phyloP scores from a whole-genome alignment of 2,329 filamentous ascomycete genomes.

The Lasiodiplodia sp. region DNA sequence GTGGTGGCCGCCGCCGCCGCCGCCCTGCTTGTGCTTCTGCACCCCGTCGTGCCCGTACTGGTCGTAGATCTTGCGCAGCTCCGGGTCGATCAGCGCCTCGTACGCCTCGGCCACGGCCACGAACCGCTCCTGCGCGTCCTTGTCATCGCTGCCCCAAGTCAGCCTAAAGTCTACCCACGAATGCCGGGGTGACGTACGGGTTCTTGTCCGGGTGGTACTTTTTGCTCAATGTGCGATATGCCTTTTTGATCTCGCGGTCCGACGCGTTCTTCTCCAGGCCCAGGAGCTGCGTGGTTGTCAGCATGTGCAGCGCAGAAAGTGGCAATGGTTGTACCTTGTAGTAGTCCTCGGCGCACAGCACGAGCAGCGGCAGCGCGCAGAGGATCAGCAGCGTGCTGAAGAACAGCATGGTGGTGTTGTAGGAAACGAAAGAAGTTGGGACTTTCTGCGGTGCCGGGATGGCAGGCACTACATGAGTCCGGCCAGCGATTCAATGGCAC shows the following conservation, averaged over 20 bases:
- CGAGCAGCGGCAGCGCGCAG: slow-evolving; percentile 53
- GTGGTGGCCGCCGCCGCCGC: slow-evolving; percentile 61
- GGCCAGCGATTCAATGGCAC: not conserved
- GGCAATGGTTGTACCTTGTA: slow-evolving; percentile 68
- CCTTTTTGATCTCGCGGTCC: slow-evolving; percentile 90
- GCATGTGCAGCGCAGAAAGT: slow-evolving; percentile 19
- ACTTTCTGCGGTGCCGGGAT: not conserved
- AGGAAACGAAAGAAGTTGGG: not conserved
- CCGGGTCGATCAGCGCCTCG: slow-evolving; percentile 82
- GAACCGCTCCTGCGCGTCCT: slow-evolving; percentile 86
- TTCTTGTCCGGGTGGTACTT: slow-evolving; percentile 99
- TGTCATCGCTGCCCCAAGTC: slow-evolving; percentile 67
- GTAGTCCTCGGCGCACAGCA: slow-evolving; percentile 69
- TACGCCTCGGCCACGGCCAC: slow-evolving; percentile 95
- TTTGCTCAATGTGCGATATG: slow-evolving; percentile 90
- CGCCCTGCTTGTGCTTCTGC: slow-evolving; percentile 79
- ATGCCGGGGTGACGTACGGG: slow-evolving; percentile 67
- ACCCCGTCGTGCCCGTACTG: slow-evolving; percentile 91
- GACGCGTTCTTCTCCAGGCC: slow-evolving; percentile 80
- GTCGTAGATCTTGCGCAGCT: slow-evolving; percentile 90
- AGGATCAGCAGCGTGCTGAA: slow-evolving; percentile 43
- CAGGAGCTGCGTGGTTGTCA: slow-evolving; percentile 68
- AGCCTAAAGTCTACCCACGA: not conserved
- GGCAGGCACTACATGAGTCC: slow-evolving; percentile 21
- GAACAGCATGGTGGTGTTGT: slow-evolving; percentile 25